Base-by-base conservation (phyloP, 2,329 filamentous ascomycete species). In the Sphaerulina musiva region DNA sequence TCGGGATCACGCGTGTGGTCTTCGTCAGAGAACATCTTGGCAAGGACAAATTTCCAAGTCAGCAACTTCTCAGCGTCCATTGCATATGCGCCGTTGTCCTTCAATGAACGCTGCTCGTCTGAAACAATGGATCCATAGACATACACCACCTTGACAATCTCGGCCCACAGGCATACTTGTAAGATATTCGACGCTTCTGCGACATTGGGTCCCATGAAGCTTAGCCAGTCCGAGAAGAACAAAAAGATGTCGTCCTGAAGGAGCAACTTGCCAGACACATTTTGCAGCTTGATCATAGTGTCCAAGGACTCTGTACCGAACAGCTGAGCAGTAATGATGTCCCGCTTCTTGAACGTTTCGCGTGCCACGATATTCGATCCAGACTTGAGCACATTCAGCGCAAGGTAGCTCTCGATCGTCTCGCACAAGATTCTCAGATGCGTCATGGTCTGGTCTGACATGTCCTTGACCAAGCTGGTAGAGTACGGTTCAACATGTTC, bases 351-450 rank as follows among this genome's bases (percentile, higher is more conserved):
- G 29, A 59, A 58, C 23, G 61, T 63, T 20, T 65, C 62, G 40
- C 57, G 51, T 6, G 59, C 62, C 23, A 64, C 57, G 6, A 52
- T 39, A 6, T 81, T 78, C 2, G 60, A 55, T 0, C 80, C 78
- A 17, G 79, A 76, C 47, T 82, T 79, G 41, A 92, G 77, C 4
- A 83, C 82, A 1, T 89, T 87, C 55, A 95, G 78, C 1, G 89
- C 81, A 51, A 91, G 80, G 69, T 93, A 97, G 0, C 91, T 91
- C 31, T 86, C 82, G 1, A 88, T 86, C 1, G 91, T 97, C 73
- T 96, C 93, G 1, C 89, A 85, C 23, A 97, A 76, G 29, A 97
- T 85, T 46, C 91, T 87, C 29, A 98, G 77, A 68, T 97, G 90
- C 1, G 88, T 93, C 56, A 98, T 75, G 1, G 82, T 80, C 68